Percentiles rank a stretch among this genome's conserved stretches.
These are phyloP conservation scores for Kwoniella shandongensis DNA, from an alignment of 768 basidiomycete species.

Conservation along the genomic window DNA sequence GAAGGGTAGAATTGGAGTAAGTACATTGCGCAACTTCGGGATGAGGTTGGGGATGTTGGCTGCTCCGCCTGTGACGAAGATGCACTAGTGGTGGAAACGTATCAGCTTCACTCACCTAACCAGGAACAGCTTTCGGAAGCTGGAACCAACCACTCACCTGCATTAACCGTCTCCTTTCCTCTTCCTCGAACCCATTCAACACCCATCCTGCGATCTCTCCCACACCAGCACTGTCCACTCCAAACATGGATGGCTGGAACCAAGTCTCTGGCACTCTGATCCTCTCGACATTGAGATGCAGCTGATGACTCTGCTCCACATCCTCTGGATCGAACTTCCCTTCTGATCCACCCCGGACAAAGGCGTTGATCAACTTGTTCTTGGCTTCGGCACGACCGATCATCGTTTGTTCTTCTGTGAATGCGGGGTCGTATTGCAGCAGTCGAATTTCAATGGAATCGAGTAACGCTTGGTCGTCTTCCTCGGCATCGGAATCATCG, in stretches of 20 bases:
- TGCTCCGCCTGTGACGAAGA: slow-evolving; percentile 84
- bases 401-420: slow-evolving; percentile 77
- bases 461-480: slow-evolving; percentile 73
- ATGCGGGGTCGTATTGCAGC: slow-evolving; percentile 77
- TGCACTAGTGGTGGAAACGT: slow-evolving; percentile 61
- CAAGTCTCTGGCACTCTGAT: slow-evolving; percentile 89
- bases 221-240: slow-evolving; percentile 88
- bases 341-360: slow-evolving; percentile 57
- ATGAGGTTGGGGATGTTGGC: slow-evolving; percentile 70
- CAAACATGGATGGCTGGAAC: slow-evolving; percentile 91
- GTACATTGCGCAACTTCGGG: slow-evolving; percentile 65
- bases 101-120: not conserved
- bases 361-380: slow-evolving; percentile 82
- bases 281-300: slow-evolving; percentile 86
- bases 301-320: slow-evolving; percentile 58
- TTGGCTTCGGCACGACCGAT: slow-evolving; percentile 72
- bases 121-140: not conserved
- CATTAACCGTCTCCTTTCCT: slow-evolving; percentile 70
- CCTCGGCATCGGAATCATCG: slow-evolving; percentile 78
- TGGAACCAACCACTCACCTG: slow-evolving; percentile 59
- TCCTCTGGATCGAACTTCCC: slow-evolving; percentile 64
- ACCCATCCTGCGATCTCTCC: slow-evolving; percentile 88
- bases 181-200: slow-evolving; percentile 67
- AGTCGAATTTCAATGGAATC: slow-evolving; percentile 75
- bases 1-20: slow-evolving; percentile 84